phyloP scores from a whole-genome alignment of 164 flowering plant species.

The Sextonia rubra region DNA sequence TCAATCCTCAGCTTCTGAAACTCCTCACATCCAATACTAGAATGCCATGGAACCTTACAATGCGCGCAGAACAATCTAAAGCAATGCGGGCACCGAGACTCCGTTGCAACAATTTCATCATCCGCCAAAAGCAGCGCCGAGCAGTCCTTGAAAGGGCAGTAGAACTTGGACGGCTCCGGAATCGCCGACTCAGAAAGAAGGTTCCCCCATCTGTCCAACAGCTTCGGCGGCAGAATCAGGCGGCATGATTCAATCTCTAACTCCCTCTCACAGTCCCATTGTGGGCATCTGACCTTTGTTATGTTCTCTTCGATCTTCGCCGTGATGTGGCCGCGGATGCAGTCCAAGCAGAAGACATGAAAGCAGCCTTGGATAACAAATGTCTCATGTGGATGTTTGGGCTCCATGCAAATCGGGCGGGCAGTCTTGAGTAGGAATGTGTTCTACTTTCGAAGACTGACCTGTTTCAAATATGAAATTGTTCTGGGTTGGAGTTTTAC shows the following conservation, averaged over 20 bases:
- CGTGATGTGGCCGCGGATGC: conserved; percentile 30
- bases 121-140: conserved; percentile 17
- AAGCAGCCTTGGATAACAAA: conserved; percentile 16
- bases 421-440: conserved; percentile 4
- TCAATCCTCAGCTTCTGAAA: conserved; percentile 15
- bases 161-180: conserved; percentile 3
- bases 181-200: conserved; percentile 8
- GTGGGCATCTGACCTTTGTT: conserved; percentile 27
- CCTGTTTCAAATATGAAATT: no score
- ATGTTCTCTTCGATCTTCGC: conserved; percentile 13
- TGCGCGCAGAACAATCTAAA: conserved; percentile 36
- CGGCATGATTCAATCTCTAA: conserved; percentile 25
- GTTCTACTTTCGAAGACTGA: neutral
- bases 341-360: conserved; percentile 34
- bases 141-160: conserved; percentile 24
- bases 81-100: conserved; percentile 35
- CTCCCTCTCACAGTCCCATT: conserved; percentile 14
- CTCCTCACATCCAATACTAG: conserved; percentile 23
- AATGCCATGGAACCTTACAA: conserved; percentile 40
- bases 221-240: conserved; percentile 16
- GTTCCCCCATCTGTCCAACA: conserved; percentile 19
- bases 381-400: neutral
- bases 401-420: conserved; percentile 17
- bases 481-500: no score
- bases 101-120: neutral